Base-by-base conservation (phyloP, 805 yeast genomes). In the Sungouiozyma ichnusensis region DNA sequence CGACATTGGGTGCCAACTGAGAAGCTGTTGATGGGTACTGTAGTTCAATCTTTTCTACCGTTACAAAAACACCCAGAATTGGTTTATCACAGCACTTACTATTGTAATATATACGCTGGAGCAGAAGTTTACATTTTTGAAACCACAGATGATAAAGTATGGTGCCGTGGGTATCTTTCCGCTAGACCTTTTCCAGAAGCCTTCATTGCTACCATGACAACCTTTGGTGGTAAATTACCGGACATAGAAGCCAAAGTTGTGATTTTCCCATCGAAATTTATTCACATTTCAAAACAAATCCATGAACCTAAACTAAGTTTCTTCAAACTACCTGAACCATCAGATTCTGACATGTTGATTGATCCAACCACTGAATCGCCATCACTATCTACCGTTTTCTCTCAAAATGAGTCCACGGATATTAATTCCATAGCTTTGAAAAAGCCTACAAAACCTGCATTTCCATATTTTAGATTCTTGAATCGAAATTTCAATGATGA, bases 91-190 rank as follows among this genome's bases (percentile, higher is more conserved):
- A 45, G 43, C 3, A 58, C 58, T 24, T 64, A 67, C 46, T 72
- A 69, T 60, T 66, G 65, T 45, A 75, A 81, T 56, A 59, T 81
- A 37, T 80, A 76, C 53, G 79, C 80, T 16, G 95, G 94, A 31
- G 94, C 85, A 60, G 85, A 80, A 48, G 77, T 82, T 27, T 83
- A 73, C 57, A 65, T 84, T 16, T 82, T 85, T 55, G 95, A 85
- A 65, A 72, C 38, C 67, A 73, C 59, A 60, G 64, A 34, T 4
- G 57, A 58, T 40, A 68, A 69, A 16, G 72, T 72, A 47, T 86
- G 95, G 95, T 85, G 79, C 18, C 70, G 95, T 51, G 95, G 87
- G 11, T 85, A 86, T 58, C 69, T 76, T 3, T 64, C 81, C 31
- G 66, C 80, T 33, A 72, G 77, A 44, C 88, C 94, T 5, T 64